Base-by-base conservation (phyloP, 176 grass and related monocot genomes). In the Oryza longistaminata region DNA sequence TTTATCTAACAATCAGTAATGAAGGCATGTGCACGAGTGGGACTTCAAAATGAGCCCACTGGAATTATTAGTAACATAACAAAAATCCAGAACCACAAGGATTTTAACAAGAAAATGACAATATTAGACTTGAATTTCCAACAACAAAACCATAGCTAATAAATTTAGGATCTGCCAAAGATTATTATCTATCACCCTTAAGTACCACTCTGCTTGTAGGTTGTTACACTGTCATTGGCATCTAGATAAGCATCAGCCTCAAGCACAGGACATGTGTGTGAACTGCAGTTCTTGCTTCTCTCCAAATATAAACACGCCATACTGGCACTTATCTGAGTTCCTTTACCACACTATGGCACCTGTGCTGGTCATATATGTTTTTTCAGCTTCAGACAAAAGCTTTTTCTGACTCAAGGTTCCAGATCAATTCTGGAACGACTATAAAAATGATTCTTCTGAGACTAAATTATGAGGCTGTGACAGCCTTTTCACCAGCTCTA, bases 251-350 rank as follows among this genome's bases (percentile, higher is more conserved):
- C 25, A 85, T 52, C 21, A 46, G 22, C 81, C 42, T 73, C 35
- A 73, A 73, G 31, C 69, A 45, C 11, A 81, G 42, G 65, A 81
- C 43, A 81, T 81, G 60, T 81, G 66, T 81, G 60, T 81, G 66
- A 34, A 50, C 52, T 77, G 31, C 42, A n/a, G 19, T 76, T 11
- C 14, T 49, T 46, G 14, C n/a, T 21, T 8, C 14, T 72, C 12
- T 43, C 14, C 3, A 22, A n/a, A 25, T 58, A 33, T 55, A 80
- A 68, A 48, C 80, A 7, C 34, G 42, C 10, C 42, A 37, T 70
- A 77, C 19, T 33, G 48, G 40, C 25, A 25, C 61, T 82, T 74
- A 42, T 60, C 46, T 39, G 37, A 68, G 61, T 17, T 69, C 35
- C 35, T 69, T 13, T 83, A 50, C 35, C 66, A 64, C 73, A 70